Percentiles rank a stretch among this genome's conserved stretches.
Conservation (phyloP, 1,139 yeast species). For the Blastobotrys proliferans region DNA sequence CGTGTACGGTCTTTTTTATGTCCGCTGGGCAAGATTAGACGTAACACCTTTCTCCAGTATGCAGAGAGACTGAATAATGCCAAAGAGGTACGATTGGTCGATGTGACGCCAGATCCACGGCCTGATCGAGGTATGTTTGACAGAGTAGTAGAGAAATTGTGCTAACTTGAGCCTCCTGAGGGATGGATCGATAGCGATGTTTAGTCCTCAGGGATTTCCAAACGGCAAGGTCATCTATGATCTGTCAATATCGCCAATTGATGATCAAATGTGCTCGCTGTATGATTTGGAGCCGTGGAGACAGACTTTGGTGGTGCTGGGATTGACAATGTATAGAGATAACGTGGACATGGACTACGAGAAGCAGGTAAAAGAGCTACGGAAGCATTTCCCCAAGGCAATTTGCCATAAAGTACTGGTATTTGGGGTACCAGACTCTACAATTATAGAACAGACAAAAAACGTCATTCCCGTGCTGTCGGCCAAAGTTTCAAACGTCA, state of each 20-base stretch:
- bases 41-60: slow-evolving; percentile 46
- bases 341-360: slow-evolving; percentile 31
- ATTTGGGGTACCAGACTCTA: slow-evolving; percentile 49
- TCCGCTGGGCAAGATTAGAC: slow-evolving; percentile 58
- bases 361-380: slow-evolving; percentile 36
- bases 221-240: slow-evolving; percentile 66
- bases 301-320: slow-evolving; percentile 53
- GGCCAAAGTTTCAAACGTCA: slow-evolving; percentile 29
- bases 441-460: slow-evolving; percentile 29
- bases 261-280: slow-evolving; percentile 57
- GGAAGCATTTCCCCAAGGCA: slow-evolving; percentile 50
- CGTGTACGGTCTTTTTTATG: slow-evolving; percentile 64
- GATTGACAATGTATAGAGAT: slow-evolving; percentile 48
- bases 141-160: neutral
- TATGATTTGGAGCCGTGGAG: slow-evolving; percentile 89
- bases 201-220: slow-evolving; percentile 85
- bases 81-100: slow-evolving; percentile 66
- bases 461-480: slow-evolving; percentile 31
- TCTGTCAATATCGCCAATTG: slow-evolving; percentile 47
- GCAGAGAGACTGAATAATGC: slow-evolving; percentile 46
- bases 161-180: too few relatives aligned
- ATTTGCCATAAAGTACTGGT: slow-evolving; percentile 60
- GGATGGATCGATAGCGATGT: slow-evolving; percentile 39
- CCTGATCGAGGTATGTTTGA: slow-evolving; percentile 35
- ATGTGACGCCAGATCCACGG: slow-evolving; percentile 62